These are phyloP conservation scores for Mortierella sp. DNA, from an alignment of 371 early-diverging fungal species.

Conservation along the genomic window DNA sequence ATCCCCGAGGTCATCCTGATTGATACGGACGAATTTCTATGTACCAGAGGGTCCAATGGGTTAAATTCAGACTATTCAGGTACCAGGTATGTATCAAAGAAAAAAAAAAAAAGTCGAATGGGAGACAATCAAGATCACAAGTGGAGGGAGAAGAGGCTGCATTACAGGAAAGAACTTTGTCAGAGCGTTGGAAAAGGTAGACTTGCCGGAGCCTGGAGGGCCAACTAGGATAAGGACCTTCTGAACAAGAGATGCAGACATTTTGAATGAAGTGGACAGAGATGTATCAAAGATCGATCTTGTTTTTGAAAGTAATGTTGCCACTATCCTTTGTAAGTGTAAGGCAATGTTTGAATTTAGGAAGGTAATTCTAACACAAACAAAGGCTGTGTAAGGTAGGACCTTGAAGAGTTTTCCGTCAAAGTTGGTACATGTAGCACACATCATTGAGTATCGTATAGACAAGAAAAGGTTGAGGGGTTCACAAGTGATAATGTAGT, in stretches of 20 bases:
- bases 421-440: no score
- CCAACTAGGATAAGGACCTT: conserved; percentile 73
- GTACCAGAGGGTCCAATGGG: background rate
- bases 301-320: background rate
- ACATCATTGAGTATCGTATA: no score
- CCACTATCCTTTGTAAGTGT: background rate
- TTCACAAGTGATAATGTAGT: no score
- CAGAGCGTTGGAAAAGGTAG: conserved; percentile 72
- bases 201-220: conserved; percentile 79
- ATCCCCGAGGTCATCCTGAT: conserved; percentile 78
- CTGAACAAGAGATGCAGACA: conserved; percentile 36
- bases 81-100: background rate
- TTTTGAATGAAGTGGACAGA: conserved; percentile 4
- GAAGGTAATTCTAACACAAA: no score
- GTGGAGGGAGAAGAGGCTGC: background rate
- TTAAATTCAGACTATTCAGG: background rate
- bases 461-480: no score
- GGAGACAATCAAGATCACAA: background rate
- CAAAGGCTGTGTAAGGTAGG: no score
- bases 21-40: conserved; percentile 67
- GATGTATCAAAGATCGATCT: background rate
- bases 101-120: background rate
- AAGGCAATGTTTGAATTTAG: background rate
- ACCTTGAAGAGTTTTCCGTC: no score
- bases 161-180: conserved; percentile 45